A percentile compares a stretch with the other conserved stretches of the same genome.
Evolutionary conservation across 2,329 filamentous ascomycete species (phyloP).

Genomic region (Periglandula ipomoeae): DNA sequence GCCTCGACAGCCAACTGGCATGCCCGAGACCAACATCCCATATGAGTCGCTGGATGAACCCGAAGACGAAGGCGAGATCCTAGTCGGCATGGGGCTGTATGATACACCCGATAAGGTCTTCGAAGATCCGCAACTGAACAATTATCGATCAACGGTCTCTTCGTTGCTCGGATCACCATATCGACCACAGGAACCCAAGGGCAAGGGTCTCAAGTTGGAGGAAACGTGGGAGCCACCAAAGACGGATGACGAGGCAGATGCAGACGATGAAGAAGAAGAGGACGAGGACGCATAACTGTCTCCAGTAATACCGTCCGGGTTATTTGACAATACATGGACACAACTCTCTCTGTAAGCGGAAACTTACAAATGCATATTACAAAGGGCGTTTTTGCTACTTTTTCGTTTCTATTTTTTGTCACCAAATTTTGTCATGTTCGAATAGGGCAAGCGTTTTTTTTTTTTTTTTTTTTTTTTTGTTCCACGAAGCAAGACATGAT

Average conservation of each 20-base stretch:
- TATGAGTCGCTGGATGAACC: conserved; percentile 41
- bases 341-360: no score
- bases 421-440: no score
- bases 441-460: no score
- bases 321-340: no score
- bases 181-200: conserved; percentile 37
- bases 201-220: conserved; percentile 72
- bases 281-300: conserved; percentile 11
- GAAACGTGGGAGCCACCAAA: conserved; percentile 69
- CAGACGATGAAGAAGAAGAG: conserved; percentile 32
- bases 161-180: conserved; percentile 44
- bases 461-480: not conserved
- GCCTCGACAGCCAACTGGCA: conserved; percentile 37
- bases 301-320: no score
- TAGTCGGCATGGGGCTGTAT: conserved; percentile 78
- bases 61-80: conserved; percentile 58
- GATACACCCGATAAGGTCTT: conserved; percentile 55
- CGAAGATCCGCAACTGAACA: conserved; percentile 40
- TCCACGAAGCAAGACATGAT: no score
- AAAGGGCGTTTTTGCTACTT: no score
- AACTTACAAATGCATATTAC: not conserved
- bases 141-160: conserved; percentile 45
- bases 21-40: conserved; percentile 39
- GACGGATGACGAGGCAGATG: conserved; percentile 44
- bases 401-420: no score